Base-by-base conservation (phyloP, 2,329 filamentous ascomycete species). In the Cladobotryum mycophilum region DNA sequence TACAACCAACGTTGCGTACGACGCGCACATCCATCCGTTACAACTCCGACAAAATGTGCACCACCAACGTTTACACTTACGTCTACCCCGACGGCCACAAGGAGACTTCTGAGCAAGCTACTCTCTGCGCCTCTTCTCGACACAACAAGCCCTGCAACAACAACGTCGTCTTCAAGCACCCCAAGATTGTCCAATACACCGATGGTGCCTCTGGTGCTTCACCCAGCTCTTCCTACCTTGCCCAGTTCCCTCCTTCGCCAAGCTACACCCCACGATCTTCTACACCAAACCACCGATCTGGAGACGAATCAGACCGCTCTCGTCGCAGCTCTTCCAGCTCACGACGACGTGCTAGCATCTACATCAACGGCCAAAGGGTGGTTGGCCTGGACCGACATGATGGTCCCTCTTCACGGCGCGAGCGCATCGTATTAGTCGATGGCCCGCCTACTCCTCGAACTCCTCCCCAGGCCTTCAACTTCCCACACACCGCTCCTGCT, bases 21-120 rank as follows among this genome's bases (percentile, higher is more conserved):
- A 42, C 43, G 48, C 48, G 48, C 48, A 51, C 44, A 14, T 30
- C 15, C n/a, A 46, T 17, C 14, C 43, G 30, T 35, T 44, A 20
- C 45, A 48, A 40, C 37, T 33, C 62, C 57, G 58, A 60, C 69
- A 71, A 67, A 45, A 80, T 80, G 76, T 80, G 76, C 65, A 70
- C 70, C 55, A 73, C 70, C 53, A 68, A 76, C 58, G 55, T 74
- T 46, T 76, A 70, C 67, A 67, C 71, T 34, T 72, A 74, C 60
- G 60, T 72, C 58, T 71, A 72, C 67, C 69, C 74, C 3, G 72
- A 78, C 61, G 73, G 73, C 51, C 68, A 64, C 45, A 55, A 52
- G 44, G 60, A 66, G 56, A 60, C 63, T 45, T 57, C 60, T 35
- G 64, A 67, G 45, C 68, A 70, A 49, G 61, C 65, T 6, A 60